Conservation (phyloP, 2,329 filamentous ascomycete genomes). For the Talaromyces atroroseus region DNA sequence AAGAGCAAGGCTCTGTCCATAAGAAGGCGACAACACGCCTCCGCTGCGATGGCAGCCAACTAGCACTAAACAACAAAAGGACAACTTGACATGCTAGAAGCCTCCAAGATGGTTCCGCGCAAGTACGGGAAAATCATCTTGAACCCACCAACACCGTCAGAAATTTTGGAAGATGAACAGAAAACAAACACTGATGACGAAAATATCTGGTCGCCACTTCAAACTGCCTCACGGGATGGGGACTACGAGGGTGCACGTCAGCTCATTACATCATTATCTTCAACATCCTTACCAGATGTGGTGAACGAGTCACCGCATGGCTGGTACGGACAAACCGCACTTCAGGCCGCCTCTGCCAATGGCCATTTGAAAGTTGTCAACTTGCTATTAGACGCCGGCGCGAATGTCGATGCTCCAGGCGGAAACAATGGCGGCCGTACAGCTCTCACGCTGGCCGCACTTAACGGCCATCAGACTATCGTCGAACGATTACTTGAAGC, state of each 20-base stretch:
- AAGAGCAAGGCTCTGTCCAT: no score
- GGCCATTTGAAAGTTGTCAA: constrained; percentile 33
- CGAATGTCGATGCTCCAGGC: constrained; percentile 14
- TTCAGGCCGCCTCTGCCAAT: constrained; percentile 26
- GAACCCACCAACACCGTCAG: neutral
- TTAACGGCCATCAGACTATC: constrained; percentile 15
- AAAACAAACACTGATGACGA: constrained; percentile 4
- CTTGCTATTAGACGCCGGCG: constrained; percentile 25
- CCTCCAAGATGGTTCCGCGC: constrained; percentile 1
- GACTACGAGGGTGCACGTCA: constrained; percentile 16
- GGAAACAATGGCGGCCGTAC: constrained; percentile 17
- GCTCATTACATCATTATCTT: constrained; percentile 12
- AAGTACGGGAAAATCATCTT: constrained; percentile 12
- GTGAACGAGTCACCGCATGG: constrained; percentile 16
- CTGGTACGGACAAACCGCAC: constrained; percentile 14
- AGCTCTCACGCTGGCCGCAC: constrained; percentile 16
- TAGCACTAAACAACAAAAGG: no score
- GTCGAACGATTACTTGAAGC: constrained; percentile 17
- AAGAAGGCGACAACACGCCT: no score
- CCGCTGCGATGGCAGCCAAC: no score
- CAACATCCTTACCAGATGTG: neutral
- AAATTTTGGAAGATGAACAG: constrained; percentile 9
- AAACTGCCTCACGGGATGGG: constrained; percentile 16
- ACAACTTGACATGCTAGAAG: no score
- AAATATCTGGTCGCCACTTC: constrained; percentile 16